Percentiles rank a stretch among this genome's conserved stretches.
Evolutionary conservation across 805 yeast genomes (phyloP).

Genomic region (Lachancea meyersii): DNA sequence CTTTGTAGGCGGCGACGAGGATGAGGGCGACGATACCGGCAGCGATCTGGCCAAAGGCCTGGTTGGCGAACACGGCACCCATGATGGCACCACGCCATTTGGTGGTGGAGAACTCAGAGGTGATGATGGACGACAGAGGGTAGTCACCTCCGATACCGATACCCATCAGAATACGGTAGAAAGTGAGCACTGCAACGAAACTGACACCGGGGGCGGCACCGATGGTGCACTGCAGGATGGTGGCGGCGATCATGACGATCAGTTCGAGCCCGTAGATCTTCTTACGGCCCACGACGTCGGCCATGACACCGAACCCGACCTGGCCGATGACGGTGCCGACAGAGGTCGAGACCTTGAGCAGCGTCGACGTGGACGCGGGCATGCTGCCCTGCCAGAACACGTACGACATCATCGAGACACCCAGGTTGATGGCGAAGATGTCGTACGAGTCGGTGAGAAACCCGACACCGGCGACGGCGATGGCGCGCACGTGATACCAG

Average conservation of each 20-base stretch:
- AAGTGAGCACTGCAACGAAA: conserved; percentile 66
- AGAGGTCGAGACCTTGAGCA: conserved; percentile 82
- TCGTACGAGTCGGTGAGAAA: conserved; percentile 91
- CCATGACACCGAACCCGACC: conserved; percentile 73
- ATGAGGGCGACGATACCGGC: conserved; percentile 81
- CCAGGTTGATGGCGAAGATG: conserved; percentile 83
- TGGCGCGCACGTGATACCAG: conserved; percentile 79
- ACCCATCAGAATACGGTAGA: conserved; percentile 84
- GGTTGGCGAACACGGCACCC: conserved; percentile 95
- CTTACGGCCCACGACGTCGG: conserved; percentile 81
- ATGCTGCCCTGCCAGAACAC: conserved; percentile 62
- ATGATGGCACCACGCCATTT: conserved; percentile 97
- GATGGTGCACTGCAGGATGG: conserved; percentile 66
- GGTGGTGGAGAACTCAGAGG: conserved; percentile 88
- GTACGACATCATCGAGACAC: conserved; percentile 68
- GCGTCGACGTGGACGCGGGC: conserved; percentile 68
- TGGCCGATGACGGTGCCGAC: conserved; percentile 94
- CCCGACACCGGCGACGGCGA: conserved; percentile 87
- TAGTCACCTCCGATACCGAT: conserved; percentile 98
- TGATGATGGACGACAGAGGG: conserved; percentile 87
- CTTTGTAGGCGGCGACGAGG: conserved; percentile 71
- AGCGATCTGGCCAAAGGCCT: conserved; percentile 90
- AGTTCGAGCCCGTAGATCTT: conserved; percentile 81
- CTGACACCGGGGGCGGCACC: conserved; percentile 68
- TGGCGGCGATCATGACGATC: conserved; percentile 75